Conservation (phyloP, 1,139 yeast species). For the Pichia kudriavzevii region DNA sequence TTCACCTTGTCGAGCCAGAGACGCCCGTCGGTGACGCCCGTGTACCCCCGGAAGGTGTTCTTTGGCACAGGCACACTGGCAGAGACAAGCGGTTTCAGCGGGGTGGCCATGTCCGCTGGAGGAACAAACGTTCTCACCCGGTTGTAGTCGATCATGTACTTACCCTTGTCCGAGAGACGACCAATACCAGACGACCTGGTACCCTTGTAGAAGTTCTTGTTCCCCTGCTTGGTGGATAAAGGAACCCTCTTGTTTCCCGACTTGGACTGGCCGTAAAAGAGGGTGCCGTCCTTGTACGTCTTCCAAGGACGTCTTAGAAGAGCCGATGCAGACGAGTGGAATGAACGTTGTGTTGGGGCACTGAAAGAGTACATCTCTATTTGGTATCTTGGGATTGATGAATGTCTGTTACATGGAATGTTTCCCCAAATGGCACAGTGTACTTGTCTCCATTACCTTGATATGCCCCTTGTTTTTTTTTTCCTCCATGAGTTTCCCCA, state of each 20-base stretch:
- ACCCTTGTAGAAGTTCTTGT: slow-evolving; percentile 90
- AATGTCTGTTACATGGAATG: no score
- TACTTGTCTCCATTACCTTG: no score
- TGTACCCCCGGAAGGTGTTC: slow-evolving; percentile 63
- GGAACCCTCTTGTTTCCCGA: slow-evolving; percentile 81
- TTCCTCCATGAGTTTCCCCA: no score
- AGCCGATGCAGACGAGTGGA: slow-evolving; percentile 32
- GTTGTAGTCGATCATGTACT: slow-evolving; percentile 70
- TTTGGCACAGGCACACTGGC: slow-evolving; percentile 62
- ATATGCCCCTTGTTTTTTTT: no score
- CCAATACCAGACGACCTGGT: slow-evolving; percentile 95
- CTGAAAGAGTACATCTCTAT: slow-evolving; percentile 4
- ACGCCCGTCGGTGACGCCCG: slow-evolving; percentile 63
- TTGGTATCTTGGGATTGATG: not conserved
- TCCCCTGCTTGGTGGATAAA: slow-evolving; percentile 87
- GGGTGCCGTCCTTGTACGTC: slow-evolving; percentile 71
- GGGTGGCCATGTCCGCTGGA: slow-evolving; percentile 46
- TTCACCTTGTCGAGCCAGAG: slow-evolving; percentile 65
- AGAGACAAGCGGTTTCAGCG: slow-evolving; percentile 68
- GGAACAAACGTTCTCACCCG: slow-evolving; percentile 88
- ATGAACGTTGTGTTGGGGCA: slow-evolving; percentile 7
- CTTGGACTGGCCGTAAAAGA: slow-evolving; percentile 73
- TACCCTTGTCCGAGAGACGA: slow-evolving; percentile 62
- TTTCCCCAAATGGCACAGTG: no score
- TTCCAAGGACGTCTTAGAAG: slow-evolving; percentile 83